Evolutionary conservation across 148 eudicot species (phyloP).

Genomic region (Fagopyrum tataricum): DNA sequence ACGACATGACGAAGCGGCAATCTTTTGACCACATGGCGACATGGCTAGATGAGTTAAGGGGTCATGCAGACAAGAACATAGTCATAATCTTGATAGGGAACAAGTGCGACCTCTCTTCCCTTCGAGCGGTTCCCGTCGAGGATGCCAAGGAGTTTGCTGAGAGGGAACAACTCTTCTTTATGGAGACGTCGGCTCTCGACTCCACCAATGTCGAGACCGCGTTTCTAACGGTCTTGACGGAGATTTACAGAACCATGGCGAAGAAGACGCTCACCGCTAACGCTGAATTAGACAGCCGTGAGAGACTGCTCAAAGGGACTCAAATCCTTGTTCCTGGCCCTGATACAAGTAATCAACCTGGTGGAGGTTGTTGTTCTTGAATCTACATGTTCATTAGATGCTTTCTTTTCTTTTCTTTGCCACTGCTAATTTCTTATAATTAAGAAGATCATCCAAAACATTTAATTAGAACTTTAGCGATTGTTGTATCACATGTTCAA

Average conservation of each 20-base stretch:
- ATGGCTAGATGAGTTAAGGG: conserved; percentile 54
- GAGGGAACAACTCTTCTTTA: conserved; percentile 45
- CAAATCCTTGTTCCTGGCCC: conserved; percentile 31
- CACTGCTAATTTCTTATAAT: no score
- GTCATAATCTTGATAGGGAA: conserved; percentile 50
- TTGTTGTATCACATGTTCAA: no score
- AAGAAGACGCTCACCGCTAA: conserved; percentile 38
- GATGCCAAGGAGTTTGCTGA: conserved; percentile 60
- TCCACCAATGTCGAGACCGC: conserved; percentile 50
- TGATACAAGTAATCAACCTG: conserved; percentile 41
- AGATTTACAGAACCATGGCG: conserved; percentile 34
- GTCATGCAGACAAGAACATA: conserved; percentile 50
- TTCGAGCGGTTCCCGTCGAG: conserved; percentile 49
- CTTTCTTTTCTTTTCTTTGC: no score
- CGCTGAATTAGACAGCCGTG: conserved; percentile 15
- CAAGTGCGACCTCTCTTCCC: conserved; percentile 43
- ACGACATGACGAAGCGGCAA: conserved; percentile 54
- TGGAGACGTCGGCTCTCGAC: conserved; percentile 59
- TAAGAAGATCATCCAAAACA: no score
- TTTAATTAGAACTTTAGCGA: no score
- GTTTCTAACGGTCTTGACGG: conserved; percentile 30
- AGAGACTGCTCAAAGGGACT: conserved; percentile 31
- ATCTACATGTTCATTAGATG: no score
- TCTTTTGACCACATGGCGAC: conserved; percentile 51
- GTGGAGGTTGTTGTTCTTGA: background rate